phyloP scores from a whole-genome alignment of 208 protist species.

The Borovskyia barvae region DNA sequence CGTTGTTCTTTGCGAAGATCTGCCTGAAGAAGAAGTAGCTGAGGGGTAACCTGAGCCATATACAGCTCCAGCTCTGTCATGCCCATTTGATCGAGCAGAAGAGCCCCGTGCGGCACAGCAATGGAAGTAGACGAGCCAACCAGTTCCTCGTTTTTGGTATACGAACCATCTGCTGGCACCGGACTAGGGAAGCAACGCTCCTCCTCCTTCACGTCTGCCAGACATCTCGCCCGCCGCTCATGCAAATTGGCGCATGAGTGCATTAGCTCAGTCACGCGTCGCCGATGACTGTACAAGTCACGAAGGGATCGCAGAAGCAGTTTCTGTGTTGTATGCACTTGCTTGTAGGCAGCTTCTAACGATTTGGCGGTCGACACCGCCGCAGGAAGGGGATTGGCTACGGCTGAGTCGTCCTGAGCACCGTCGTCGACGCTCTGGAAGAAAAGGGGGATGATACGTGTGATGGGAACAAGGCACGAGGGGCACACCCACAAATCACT shows the following conservation, averaged over 20 bases:
- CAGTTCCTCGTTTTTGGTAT: not conserved
- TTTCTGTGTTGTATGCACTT: constrained; percentile 51
- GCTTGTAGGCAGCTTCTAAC: constrained; percentile 16
- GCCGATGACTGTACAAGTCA: constrained; percentile 32
- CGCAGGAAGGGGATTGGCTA: not conserved
- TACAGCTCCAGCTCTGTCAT: constrained; percentile 77
- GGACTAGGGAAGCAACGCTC: constrained; percentile 42
- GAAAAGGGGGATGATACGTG: constrained; percentile 58
- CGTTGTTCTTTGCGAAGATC: constrained; percentile 55
- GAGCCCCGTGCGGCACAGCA: not conserved
- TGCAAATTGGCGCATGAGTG: constrained; percentile 65
- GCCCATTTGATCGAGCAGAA: constrained; percentile 50
- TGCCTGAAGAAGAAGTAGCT: constrained; percentile 38
- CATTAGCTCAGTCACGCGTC: constrained; percentile 41
- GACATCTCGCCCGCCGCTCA: constrained; percentile 33
- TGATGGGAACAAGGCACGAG: constrained; percentile 34
- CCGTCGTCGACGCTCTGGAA: constrained; percentile 17
- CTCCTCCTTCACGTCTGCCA: constrained; percentile 51
- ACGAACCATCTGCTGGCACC: constrained; percentile 1
- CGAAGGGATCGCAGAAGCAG: constrained; percentile 44
- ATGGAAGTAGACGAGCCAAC: not conserved
- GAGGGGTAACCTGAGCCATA: constrained; percentile 49
- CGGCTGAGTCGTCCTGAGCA: not conserved
- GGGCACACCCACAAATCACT: constrained; percentile 37
- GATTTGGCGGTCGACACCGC: not conserved